Evolutionary conservation across 768 basidiomycete species (phyloP), one percentile per base, ranked within the genome.

Genomic region (Tylopilus plumbeoviolaceoides): DNA sequence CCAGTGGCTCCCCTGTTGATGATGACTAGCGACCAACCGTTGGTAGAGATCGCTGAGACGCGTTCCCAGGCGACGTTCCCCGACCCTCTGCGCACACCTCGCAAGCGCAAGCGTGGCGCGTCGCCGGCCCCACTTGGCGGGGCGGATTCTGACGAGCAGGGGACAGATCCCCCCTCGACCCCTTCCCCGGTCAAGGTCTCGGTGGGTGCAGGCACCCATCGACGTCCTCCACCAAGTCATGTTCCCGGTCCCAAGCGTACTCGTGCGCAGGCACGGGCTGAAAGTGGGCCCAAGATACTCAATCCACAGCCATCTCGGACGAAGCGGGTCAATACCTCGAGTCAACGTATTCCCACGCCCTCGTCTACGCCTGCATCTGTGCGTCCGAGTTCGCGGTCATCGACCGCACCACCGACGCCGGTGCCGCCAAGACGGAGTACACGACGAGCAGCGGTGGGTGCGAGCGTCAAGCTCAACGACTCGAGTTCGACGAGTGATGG

Each of bases 171-270:
- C 3, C 56, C 64, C 15, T 70, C 69, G 14, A 69, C 58, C 42
- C 67, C 69, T 2, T 69, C 69, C n/a, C 67, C 67, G 4, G 59
- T 69, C 47, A 69, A 69, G 44, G 6, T 69, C 15, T 67, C 63
- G 5, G 53, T 55, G 1, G 50, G 52, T 7, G 23, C 47, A 4
- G 20, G 38, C 15, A 38, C 21, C 44, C 40, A 23, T 49, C 57
- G 36, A n/a, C 60, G 44, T 18, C 15, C 46, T 1, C 50, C 45
- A 18, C 31, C 31, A 17, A 52, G 36, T 28, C 43, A 50, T 12
- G 48, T 30, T 1, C 48, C 51, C 20, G 2, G 38, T 14, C 44
- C 48, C 14, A 59, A 52, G 28, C 48, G 43, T 20, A 56, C 60
- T 5, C 56, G 55, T 11, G 53, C 55, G 7, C 64, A 56, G 39